Percentiles rank a stretch among this genome's conserved stretches.
Conservation (phyloP, 1,284 basidiomycete species). For the Marasmius fiardii region DNA sequence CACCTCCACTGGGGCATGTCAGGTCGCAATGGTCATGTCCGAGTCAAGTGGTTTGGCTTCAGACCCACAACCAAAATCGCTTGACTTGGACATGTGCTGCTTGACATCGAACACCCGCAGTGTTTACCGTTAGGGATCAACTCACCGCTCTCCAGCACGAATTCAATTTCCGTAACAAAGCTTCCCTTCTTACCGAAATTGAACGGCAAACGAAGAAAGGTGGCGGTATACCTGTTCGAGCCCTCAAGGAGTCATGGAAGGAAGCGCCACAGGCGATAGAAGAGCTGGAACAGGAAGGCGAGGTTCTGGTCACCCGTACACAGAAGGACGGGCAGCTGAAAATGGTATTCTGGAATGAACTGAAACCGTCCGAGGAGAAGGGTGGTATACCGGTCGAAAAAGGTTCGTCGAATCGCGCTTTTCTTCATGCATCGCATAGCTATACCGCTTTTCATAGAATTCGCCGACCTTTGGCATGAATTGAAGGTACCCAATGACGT, state of each 20-base stretch:
- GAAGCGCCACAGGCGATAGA: conserved; percentile 80
- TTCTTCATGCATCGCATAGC: conserved; percentile 1
- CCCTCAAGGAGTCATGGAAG: conserved; percentile 88
- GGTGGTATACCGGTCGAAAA: conserved; percentile 75
- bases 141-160: conserved; percentile 59
- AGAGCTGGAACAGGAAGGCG: conserved; percentile 83
- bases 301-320: conserved; percentile 83
- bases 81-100: no score
- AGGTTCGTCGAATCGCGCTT: conserved; percentile 45
- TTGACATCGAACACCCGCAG: no score
- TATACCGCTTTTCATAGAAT: conserved; percentile 52
- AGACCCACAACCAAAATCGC: no score
- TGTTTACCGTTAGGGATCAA: no score
- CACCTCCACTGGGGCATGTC: neutral
- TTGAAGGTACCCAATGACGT: conserved; percentile 83
- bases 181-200: conserved; percentile 77
- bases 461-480: conserved; percentile 81
- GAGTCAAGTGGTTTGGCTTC: no score
- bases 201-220: conserved; percentile 75
- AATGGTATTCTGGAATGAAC: conserved; percentile 91
- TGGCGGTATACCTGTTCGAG: conserved; percentile 80
- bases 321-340: conserved; percentile 80
- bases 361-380: conserved; percentile 69
- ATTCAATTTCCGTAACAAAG: conserved; percentile 81
- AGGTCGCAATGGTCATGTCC: no score